A percentile compares a stretch with the other conserved stretches of the same genome.
Evolutionary conservation across 164 flowering plant genomes (phyloP).

Genomic region (Vitis cinerea): DNA sequence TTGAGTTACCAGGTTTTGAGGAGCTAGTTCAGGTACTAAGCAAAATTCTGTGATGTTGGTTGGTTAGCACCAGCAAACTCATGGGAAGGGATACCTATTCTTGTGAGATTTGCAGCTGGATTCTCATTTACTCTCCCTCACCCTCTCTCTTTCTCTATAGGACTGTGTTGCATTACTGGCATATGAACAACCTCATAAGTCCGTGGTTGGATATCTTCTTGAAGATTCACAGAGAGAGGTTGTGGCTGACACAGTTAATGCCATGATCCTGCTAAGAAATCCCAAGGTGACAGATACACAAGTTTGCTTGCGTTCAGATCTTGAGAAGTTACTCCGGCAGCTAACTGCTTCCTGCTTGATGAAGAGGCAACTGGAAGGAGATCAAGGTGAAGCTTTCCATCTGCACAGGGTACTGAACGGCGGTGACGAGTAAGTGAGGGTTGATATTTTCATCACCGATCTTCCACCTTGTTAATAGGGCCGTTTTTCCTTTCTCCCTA

Average conservation of each 20-base stretch:
- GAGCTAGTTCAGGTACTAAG: constrained; percentile 67
- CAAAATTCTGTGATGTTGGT: neutral
- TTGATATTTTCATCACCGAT: neutral
- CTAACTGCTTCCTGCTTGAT: constrained; percentile 82
- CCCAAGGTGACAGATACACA: constrained; percentile 54
- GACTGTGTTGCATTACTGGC: constrained; percentile 90
- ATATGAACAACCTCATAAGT: constrained; percentile 68
- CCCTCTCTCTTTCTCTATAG: constrained; percentile 27
- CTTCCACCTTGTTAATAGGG: constrained; percentile 6
- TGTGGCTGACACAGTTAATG: constrained; percentile 86
- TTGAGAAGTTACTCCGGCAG: constrained; percentile 80
- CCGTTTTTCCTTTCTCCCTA: neutral
- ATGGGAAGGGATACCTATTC: too few species aligned
- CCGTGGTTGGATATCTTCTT: constrained; percentile 77
- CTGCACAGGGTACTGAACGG: constrained; percentile 55
- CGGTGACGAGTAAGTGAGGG: constrained; percentile 29
- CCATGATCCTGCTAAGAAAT: constrained; percentile 68
- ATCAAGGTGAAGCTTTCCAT: constrained; percentile 89
- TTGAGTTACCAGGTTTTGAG: constrained; percentile 35
- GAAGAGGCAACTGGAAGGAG: constrained; percentile 70
- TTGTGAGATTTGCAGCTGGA: neutral
- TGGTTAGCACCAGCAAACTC: too few species aligned
- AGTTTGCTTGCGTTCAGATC: constrained; percentile 58
- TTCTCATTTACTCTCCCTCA: neutral
- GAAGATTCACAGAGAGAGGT: constrained; percentile 69